Base-by-base conservation (phyloP, 352 stramenopile species). In the Phytophthora colocasiae region DNA sequence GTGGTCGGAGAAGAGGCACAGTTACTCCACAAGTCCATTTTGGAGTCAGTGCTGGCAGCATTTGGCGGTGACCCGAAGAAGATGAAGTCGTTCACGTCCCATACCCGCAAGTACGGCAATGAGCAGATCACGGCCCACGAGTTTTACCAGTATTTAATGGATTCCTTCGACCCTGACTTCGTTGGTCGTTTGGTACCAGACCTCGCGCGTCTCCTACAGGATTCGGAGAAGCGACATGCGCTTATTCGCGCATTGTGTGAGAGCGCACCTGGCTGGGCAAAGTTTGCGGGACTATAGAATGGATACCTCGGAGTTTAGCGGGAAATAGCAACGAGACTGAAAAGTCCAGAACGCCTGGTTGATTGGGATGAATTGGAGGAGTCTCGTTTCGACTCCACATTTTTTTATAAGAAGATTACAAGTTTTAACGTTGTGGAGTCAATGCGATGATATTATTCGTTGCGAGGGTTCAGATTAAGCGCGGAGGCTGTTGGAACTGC, bases 91-190 rank as follows among this genome's bases (percentile, higher is more conserved):
- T 96, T 96, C 51, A 95, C 86, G 29, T 87, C 80, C 32, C 91
- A 92, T 48, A 87, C 88, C 32, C 88, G 88, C 57, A 94, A 95
- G 58, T 96, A 92, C 55, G 88, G 88, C 56, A 87, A 78, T 48
- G 85, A 96, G 57, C 83, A 94, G 66, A 89, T 96, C 68, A 88
- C 84, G n/a, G 88, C 88, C 7, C 80, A 88, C 29, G 86, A 96
- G 53, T 96, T 94, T 69, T 96, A 96, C 73, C 83, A 92, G 63
- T 96, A 96, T 87, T 87, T 96, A 83, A 95, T 85, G 44, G 80
- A 81, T 27, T 93, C 88, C 17, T 96, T 96, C 61, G 88, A 96
- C n/a, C 84, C 81, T 1, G 88, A 96, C 62, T 95, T 96, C 61
- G 88, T 96, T 34, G 88, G 83, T 2, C 78, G 88, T n/a, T 66